Evolutionary conservation across 78 protist species (phyloP).

Genomic region (Capsaspora owczarzaki): DNA sequence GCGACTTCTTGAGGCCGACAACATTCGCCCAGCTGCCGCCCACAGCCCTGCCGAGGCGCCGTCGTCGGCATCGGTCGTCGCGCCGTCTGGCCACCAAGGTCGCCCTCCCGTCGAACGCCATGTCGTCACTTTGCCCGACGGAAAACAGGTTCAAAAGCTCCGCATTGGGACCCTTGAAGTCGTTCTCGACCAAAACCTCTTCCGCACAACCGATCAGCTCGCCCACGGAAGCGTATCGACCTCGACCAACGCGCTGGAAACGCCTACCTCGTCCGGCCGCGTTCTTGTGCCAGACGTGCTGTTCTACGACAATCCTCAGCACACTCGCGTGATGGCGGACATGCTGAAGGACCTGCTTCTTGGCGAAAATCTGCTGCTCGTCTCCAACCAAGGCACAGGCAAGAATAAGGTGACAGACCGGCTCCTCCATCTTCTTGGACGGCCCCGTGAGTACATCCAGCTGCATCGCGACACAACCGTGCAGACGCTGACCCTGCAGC

Average conservation of each 20-base stretch:
- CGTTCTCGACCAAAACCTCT: no score
- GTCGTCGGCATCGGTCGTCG: no score
- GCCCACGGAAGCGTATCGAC: no score
- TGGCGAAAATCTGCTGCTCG: slow-evolving; percentile 36
- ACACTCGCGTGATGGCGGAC: slow-evolving; percentile 2
- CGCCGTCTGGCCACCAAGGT: no score
- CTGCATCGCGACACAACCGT: slow-evolving; percentile 80
- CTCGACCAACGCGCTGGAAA: no score
- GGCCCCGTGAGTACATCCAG: slow-evolving; percentile 67
- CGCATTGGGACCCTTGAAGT: no score
- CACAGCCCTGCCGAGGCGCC: no score
- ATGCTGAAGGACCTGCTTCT: slow-evolving; percentile 24
- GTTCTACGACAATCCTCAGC: slow-evolving; percentile 30
- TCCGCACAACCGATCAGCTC: no score
- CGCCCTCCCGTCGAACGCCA: no score
- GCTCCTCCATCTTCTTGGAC: slow-evolving; percentile 15
- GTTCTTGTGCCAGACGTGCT: slow-evolving; percentile 53
- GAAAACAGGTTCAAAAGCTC: no score
- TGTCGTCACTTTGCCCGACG: no score
- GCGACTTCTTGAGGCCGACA: neutral
- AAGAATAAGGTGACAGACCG: slow-evolving; percentile 71
- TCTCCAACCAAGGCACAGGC: slow-evolving; percentile 74
- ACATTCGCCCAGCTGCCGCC: neutral
- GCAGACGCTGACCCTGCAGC: slow-evolving; percentile 40
- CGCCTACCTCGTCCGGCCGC: no score